Conservation (phyloP, 2,329 filamentous ascomycete genomes). For the Salinomyces thailandicus region DNA sequence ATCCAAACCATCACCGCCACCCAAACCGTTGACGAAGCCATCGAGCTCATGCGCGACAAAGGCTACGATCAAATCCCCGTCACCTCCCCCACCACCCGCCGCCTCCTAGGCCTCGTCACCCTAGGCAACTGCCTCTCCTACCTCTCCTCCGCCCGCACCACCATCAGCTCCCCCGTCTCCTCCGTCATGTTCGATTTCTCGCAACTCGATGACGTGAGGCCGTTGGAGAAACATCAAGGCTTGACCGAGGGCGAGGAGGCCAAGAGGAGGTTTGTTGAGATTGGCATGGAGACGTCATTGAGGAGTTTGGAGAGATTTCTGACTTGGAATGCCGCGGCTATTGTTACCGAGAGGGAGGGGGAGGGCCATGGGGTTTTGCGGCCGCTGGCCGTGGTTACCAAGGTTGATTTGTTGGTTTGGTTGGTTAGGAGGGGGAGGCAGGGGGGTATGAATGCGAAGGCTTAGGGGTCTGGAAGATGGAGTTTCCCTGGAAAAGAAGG, state of each 20-base stretch:
- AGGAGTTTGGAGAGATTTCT: slow-evolving; percentile 82
- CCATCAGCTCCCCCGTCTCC: slow-evolving; percentile 60
- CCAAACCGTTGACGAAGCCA: slow-evolving; percentile 70
- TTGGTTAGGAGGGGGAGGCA: slow-evolving; percentile 56
- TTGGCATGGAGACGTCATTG: slow-evolving; percentile 81
- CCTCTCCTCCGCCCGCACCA: slow-evolving; percentile 73
- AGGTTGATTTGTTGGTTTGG: slow-evolving; percentile 90
- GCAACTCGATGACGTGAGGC: slow-evolving; percentile 76
- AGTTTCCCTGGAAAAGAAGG: too few relatives aligned
- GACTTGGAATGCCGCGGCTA: slow-evolving; percentile 93
- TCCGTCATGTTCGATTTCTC: slow-evolving; percentile 97
- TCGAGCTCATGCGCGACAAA: slow-evolving; percentile 97
- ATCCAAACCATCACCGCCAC: slow-evolving; percentile 71
- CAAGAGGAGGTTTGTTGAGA: slow-evolving; percentile 70
- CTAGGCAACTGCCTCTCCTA: slow-evolving; percentile 89
- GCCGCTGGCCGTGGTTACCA: slow-evolving; percentile 84
- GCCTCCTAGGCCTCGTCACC: slow-evolving; percentile 82
- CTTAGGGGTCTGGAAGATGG: too few relatives aligned
- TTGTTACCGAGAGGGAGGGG: slow-evolving; percentile 69
- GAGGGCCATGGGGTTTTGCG: slow-evolving; percentile 55
- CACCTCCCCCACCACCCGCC: slow-evolving; percentile 53
- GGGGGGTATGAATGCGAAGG: background rate
- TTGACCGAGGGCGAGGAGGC: slow-evolving; percentile 32
- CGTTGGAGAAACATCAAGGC: slow-evolving; percentile 62
- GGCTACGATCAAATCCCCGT: slow-evolving; percentile 97